Conservation (phyloP, 352 stramenopile species). For the Globisporangium ultimum region DNA sequence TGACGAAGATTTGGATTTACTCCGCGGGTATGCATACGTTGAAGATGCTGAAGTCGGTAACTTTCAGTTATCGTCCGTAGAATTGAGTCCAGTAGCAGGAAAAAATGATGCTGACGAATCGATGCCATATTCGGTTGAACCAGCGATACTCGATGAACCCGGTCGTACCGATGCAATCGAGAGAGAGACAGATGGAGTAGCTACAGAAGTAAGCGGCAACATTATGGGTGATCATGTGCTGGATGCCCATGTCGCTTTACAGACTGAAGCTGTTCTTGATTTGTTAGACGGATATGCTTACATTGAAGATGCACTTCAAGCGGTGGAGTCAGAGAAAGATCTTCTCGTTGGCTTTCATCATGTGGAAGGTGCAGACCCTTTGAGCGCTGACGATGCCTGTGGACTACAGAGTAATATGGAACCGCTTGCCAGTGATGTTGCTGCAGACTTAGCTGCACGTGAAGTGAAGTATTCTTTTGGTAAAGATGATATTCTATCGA, state of each 20-base stretch:
- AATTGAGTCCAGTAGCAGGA: background rate
- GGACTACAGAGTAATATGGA: background rate
- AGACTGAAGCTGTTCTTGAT: conserved; percentile 4
- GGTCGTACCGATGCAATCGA: background rate
- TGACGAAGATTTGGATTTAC: conserved; percentile 9
- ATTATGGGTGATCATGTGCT: background rate
- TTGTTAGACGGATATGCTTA: conserved; percentile 33
- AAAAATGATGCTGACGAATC: background rate
- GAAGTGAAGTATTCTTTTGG: background rate
- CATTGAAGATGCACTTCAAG: conserved; percentile 27
- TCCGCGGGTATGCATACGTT: conserved; percentile 18
- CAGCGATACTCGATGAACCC: background rate
- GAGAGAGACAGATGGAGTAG: background rate
- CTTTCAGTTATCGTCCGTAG: background rate
- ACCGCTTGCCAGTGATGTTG: background rate
- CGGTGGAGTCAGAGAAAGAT: conserved; percentile 9
- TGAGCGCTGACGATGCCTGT: background rate
- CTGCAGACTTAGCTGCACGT: background rate
- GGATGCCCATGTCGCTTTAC: background rate
- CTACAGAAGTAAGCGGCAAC: background rate
- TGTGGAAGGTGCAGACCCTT: conserved; percentile 17
- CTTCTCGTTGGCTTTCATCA: conserved; percentile 25
- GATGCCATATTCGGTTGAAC: background rate
- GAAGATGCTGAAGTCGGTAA: conserved; percentile 13
- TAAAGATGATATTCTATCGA: background rate